Base-by-base conservation (phyloP, 1,284 basidiomycete species). In the Athelia sp. region DNA sequence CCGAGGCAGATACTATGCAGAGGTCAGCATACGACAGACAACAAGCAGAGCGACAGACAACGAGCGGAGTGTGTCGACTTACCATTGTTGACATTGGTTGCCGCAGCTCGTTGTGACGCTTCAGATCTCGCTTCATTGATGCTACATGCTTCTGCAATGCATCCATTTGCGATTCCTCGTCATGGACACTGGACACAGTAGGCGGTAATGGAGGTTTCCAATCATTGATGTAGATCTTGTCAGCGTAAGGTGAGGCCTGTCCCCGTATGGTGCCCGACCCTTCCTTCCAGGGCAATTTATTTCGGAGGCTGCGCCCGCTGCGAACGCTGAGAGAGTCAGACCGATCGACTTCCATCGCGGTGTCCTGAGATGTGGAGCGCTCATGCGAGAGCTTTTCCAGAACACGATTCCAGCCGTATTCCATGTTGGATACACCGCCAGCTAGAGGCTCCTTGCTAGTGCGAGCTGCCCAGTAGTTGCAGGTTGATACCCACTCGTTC, bases 401-500 rank as follows among this genome's bases (percentile, higher is more conserved):
- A 11, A 88, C 78, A 34, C 90, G 82, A 62, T 87, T 95, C 96
- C 96, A 99, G 10, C 96, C 96, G 62, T 99, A 98, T 66, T 99
- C 97, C 88, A 98, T 96, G 69, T 99, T 99, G 44, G 92, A 94
- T 2, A 98, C 93, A 24, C 95, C 96, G 2, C 95, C 96, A 2
- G 89, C 79, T 2, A 99, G 77, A 0, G 96, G 96, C 61, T 97
- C 93, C 58, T 95, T 93, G 66, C 90, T 93, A 55, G 83, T 86
- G 29, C 95, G 78, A 0, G 96, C 96, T 0, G 96, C 93, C 94
- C 95, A 98, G 66, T 98, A 98, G 70, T 98, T 99, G 79, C 95
- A 98, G 0, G 96, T 97, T 29, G 89, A 87, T 8, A 98, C 94
- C 96, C 96, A 99, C 66, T 99, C 96, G 61, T 91, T 90, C 34